Conservation (phyloP, 345 rosid genomes). For the Populus tremula region DNA sequence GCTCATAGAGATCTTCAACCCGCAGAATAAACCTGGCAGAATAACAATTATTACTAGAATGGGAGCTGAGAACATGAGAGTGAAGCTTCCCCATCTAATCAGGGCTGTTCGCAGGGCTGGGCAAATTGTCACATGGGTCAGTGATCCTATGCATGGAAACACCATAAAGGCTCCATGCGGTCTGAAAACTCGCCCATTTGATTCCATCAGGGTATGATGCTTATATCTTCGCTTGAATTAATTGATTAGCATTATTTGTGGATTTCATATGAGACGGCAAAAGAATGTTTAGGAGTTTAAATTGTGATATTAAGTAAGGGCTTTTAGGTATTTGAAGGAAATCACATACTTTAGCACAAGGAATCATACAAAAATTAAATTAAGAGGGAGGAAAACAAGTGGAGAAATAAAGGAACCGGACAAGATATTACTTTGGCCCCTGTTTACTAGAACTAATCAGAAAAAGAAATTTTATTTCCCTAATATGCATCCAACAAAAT, state of each 20-base stretch:
- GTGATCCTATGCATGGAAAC: constrained; percentile 98
- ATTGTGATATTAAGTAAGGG: background rate
- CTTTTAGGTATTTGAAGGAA: background rate
- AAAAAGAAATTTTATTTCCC: background rate
- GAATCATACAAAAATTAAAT: background rate
- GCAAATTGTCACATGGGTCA: constrained; percentile 88
- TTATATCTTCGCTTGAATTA: background rate
- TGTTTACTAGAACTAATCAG: too few species aligned
- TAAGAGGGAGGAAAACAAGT: too few species aligned
- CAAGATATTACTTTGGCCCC: too few species aligned
- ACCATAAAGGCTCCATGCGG: constrained; percentile 97
- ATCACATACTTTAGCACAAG: background rate
- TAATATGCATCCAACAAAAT: background rate
- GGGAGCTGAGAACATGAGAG: constrained; percentile 98
- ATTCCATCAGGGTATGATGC: constrained; percentile 49
- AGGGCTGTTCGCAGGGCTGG: constrained; percentile 78
- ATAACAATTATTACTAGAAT: constrained; percentile 79
- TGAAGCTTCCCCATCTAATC: constrained; percentile 83
- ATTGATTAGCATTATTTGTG: background rate
- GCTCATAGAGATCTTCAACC: constrained; percentile 82
- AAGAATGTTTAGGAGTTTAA: background rate
- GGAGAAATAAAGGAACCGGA: background rate
- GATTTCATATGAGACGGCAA: background rate
- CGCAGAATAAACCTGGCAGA: constrained; percentile 82
- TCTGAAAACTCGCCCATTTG: constrained; percentile 90